A percentile compares a stretch with the other conserved stretches of the same genome.
Evolutionary conservation across 805 yeast genomes (phyloP).

Genomic region (Candida tammaniensis): DNA sequence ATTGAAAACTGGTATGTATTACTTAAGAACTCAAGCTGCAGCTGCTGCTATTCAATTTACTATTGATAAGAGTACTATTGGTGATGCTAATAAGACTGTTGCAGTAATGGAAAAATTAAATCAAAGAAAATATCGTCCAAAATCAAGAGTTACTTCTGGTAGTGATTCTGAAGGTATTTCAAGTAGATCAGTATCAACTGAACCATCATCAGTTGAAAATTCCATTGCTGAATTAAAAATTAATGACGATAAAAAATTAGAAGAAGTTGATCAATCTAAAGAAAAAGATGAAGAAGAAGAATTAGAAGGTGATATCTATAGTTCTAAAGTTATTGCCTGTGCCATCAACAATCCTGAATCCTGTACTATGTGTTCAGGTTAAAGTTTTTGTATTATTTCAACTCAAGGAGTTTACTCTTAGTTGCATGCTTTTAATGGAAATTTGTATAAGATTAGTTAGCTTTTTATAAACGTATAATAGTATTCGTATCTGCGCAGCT

Average conservation of each 20-base stretch:
- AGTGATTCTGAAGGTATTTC: slow-evolving; percentile 22
- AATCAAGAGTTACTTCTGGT: slow-evolving; percentile 4
- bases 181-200: slow-evolving; percentile 31
- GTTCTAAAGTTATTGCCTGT: slow-evolving; percentile 93
- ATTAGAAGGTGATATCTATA: slow-evolving; percentile 50
- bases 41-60: slow-evolving; percentile 92
- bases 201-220: slow-evolving; percentile 42
- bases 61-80: slow-evolving; percentile 44
- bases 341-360: slow-evolving; percentile 96
- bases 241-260: slow-evolving; percentile 19
- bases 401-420: no score
- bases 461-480: no score
- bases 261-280: slow-evolving; percentile 10
- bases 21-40: slow-evolving; percentile 96
- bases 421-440: no score
- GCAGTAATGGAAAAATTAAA: slow-evolving; percentile 39
- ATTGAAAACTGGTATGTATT: slow-evolving; percentile 97
- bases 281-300: slow-evolving; percentile 14
- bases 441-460: no score
- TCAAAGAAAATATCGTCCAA: slow-evolving; percentile 34
- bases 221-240: slow-evolving; percentile 47
- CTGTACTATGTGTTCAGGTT: slow-evolving; percentile 99
- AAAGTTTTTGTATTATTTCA: no score
- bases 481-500: no score
- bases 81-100: slow-evolving; percentile 34